A percentile compares a stretch with the other conserved stretches of the same genome.
Conservation (phyloP, 345 rosid species). For the Arabis alpina region DNA sequence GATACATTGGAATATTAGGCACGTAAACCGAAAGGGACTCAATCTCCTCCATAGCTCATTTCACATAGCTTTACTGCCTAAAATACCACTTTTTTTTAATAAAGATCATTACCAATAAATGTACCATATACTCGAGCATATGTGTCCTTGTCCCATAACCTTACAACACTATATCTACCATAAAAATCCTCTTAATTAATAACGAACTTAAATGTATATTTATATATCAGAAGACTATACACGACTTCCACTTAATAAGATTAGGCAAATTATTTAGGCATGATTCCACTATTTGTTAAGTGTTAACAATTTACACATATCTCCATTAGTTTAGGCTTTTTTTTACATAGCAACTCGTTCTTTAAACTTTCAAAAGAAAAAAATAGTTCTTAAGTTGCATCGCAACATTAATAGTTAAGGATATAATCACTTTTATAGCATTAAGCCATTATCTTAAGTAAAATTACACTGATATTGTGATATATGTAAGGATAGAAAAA, state of each 20-base stretch:
- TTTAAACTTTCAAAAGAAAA: background rate
- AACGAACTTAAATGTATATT: background rate
- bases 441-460: no score
- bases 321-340: background rate
- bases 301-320: constrained; percentile 7
- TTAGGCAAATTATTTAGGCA: constrained; percentile 37
- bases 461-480: background rate
- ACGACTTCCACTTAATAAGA: constrained; percentile 31
- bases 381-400: background rate
- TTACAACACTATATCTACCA: constrained; percentile 23
- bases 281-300: constrained; percentile 27
- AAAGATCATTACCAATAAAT: constrained; percentile 7
- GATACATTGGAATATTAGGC: constrained; percentile 37
- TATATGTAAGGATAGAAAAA: background rate
- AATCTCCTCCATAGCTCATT: constrained; percentile 30
- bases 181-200: background rate
- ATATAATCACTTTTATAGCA: no score
- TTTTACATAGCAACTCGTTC: background rate
- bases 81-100: constrained; percentile 1
- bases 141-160: constrained; percentile 35
- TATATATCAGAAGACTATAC: constrained; percentile 4
- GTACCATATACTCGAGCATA: constrained; percentile 29
- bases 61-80: constrained; percentile 41
- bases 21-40: constrained; percentile 37
- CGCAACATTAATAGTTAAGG: background rate